phyloP scores from a whole-genome alignment of 148 eudicot species.

The Silene latifolia region DNA sequence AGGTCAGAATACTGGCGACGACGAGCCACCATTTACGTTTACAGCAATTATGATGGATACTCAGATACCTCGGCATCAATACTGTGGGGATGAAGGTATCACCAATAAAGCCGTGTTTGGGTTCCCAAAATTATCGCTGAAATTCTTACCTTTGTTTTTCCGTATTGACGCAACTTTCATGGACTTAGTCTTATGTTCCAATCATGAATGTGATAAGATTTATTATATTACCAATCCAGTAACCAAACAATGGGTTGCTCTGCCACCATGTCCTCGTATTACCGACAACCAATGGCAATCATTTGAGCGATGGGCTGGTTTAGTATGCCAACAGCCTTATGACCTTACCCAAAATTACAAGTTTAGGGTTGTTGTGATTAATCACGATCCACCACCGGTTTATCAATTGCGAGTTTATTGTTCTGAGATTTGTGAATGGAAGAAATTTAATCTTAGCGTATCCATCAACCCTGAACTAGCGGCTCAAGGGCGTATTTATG shows the following conservation, averaged over 20 bases:
- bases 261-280: background rate
- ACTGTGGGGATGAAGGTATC: background rate
- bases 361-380: background rate
- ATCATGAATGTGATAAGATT: too few relatives aligned
- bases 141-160: background rate
- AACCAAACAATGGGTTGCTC: constrained; percentile 2
- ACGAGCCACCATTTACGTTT: background rate
- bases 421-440: background rate
- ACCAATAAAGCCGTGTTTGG: background rate
- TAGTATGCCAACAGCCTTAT: background rate
- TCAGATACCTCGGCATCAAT: too few relatives aligned
- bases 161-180: background rate
- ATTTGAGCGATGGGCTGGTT: background rate
- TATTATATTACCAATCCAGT: background rate
- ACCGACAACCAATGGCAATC: too few relatives aligned
- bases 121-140: background rate
- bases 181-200: background rate
- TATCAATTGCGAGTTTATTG: background rate
- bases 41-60: too few relatives aligned
- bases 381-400: background rate
- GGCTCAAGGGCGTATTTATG: too few relatives aligned
- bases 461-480: background rate
- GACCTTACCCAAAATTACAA: background rate
- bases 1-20: background rate
- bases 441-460: background rate